phyloP scores from a whole-genome alignment of 2,329 filamentous ascomycete genomes.

The Aspergillus fischeri region DNA sequence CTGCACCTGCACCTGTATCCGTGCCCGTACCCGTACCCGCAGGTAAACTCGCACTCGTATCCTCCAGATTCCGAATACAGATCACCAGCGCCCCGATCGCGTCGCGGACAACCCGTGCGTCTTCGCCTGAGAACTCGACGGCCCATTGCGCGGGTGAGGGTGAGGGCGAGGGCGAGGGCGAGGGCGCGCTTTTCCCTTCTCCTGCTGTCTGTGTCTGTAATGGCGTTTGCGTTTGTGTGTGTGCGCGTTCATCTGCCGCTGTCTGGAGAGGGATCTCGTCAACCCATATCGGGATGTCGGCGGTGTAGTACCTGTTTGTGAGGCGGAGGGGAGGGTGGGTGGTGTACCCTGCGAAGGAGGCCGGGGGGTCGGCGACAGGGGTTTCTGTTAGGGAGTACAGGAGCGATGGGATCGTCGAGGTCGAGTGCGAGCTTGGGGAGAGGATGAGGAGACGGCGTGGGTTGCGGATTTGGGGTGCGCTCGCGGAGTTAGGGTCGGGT shows the following conservation, averaged over 20 bases:
- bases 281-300: conserved; percentile 45
- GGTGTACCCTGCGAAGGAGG: conserved; percentile 44
- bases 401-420: conserved; percentile 33
- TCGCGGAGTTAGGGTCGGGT: neutral
- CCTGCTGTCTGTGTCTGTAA: neutral
- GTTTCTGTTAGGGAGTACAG: conserved; percentile 35
- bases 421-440: conserved; percentile 33
- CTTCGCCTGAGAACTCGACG: conserved; percentile 37
- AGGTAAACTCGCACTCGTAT: neutral
- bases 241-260: neutral
- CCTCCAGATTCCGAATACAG: conserved; percentile 28
- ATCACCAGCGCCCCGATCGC: conserved; percentile 43
- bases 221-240: neutral
- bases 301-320: conserved; percentile 42
- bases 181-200: conserved; percentile 5
- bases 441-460: conserved; percentile 42
- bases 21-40: no score
- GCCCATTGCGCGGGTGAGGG: conserved; percentile 32
- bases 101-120: conserved; percentile 42
- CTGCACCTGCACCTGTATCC: no score
- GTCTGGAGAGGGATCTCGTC: conserved; percentile 38
- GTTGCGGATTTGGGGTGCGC: conserved; percentile 28
- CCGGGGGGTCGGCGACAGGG: conserved; percentile 19
- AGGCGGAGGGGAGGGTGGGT: conserved; percentile 41
- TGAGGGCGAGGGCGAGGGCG: conserved; percentile 4